Evolutionary conservation across 2,329 filamentous ascomycete species (phyloP), one percentile per base, ranked within the genome.

Genomic region (Verticillium tricorpus): DNA sequence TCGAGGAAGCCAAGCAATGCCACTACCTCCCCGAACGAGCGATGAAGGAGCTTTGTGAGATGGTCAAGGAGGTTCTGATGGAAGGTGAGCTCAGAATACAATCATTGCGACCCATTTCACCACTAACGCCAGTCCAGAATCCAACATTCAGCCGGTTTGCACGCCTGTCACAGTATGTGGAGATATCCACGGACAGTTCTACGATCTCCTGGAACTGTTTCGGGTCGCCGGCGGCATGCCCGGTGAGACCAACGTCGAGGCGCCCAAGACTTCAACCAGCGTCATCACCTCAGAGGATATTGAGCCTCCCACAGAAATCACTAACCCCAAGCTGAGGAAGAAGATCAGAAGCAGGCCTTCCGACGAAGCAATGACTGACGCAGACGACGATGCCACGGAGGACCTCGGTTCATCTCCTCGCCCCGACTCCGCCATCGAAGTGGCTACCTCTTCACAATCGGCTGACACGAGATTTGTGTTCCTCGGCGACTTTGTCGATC

Each of bases 41-140:
- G 72, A 99, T 99, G 95, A 99, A 99, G 83, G 91, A 96, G 76
- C 85, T 99, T 57, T 99, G 95, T 76, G 95, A 99, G 80, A 96
- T 96, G 74, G 95, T 98, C 64, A 99, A 99, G 81, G 95, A 98
- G 78, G 96, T 92, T 67, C 84, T 99, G 71, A 99, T 99, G 95
- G 95, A 99, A 83, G 92, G 92, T 95, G 74, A 22, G 58, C 55
- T 8, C 25, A 19, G 19, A 40, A 9, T 17, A n/a, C 69, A 79
- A 71, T 55, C 28, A 28, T 35, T 56, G n/a, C 50, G 32, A 54
- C 19, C 40, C 52, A 11, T 56, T 50, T 14, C 54, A 35, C 55
- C 17, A 58, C 61, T 67, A 34, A 66, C 58, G 19, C 22, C 14
- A 39, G 25, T 58, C 11, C 69, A 96, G 95, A 99, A 79, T 97